Evolutionary conservation across 768 basidiomycete species (phyloP).

Genomic region (Pulveroboletus ravenelii): DNA sequence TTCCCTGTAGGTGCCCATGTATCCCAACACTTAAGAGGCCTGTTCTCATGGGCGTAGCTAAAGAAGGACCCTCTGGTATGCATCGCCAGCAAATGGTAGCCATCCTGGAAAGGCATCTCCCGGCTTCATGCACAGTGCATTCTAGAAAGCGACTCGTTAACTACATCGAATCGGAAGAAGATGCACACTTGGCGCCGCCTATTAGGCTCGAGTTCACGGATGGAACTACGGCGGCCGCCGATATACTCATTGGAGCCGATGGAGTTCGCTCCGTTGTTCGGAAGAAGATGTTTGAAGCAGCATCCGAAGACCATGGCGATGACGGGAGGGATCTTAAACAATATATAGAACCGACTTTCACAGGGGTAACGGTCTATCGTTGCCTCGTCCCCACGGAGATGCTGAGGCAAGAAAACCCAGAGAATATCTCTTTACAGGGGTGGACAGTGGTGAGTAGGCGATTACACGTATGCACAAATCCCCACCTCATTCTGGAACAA

Average conservation of each 20-base stretch:
- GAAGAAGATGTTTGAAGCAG: constrained; percentile 17
- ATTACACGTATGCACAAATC: background rate
- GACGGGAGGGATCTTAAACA: constrained; percentile 4
- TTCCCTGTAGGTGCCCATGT: constrained; percentile 15
- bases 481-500: constrained; percentile 6
- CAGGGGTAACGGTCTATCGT: constrained; percentile 39
- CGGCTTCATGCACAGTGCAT: constrained; percentile 18
- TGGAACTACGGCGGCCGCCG: constrained; percentile 25
- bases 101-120: constrained; percentile 16
- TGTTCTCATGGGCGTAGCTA: background rate
- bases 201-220: constrained; percentile 14
- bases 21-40: background rate
- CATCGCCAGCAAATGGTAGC: constrained; percentile 24
- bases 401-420: constrained; percentile 24
- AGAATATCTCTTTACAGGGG: constrained; percentile 15
- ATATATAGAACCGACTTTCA: constrained; percentile 34
- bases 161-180: constrained; percentile 7
- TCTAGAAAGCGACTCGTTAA: constrained; percentile 16
- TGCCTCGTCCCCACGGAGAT: constrained; percentile 31
- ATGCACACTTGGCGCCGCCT: constrained; percentile 24
- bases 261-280: constrained; percentile 34
- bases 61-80: constrained; percentile 8
- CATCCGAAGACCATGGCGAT: background rate
- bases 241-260: constrained; percentile 44
- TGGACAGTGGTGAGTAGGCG: constrained; percentile 18